Conservation (phyloP, 371 early-diverging fungal species). For the Syncephalastrum racemosum region DNA sequence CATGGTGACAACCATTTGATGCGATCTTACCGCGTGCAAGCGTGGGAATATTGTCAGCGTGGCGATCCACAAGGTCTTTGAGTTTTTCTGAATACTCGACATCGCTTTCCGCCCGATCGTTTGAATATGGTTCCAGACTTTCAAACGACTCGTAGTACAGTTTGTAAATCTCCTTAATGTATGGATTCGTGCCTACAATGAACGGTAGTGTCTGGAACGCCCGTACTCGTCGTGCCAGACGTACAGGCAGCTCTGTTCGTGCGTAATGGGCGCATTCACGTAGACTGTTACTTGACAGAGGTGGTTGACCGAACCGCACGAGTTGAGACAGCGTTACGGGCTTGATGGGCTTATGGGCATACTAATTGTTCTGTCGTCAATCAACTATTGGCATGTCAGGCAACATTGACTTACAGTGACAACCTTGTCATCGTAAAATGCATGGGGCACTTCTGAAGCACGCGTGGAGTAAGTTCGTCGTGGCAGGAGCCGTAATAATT, state of each 20-base stretch:
- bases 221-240: constrained; percentile 79
- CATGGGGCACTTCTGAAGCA: constrained; percentile 33
- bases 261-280: constrained; percentile 67
- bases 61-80: constrained; percentile 70
- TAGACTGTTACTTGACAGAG: constrained; percentile 37
- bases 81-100: constrained; percentile 63
- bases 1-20: constrained; percentile 1
- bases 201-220: constrained; percentile 86
- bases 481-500: too few relatives aligned
- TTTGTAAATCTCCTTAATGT: constrained; percentile 75
- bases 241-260: constrained; percentile 77
- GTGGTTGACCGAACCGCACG: constrained; percentile 67
- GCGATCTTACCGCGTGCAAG: constrained; percentile 68
- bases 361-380: constrained; percentile 19
- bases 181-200: constrained; percentile 91
- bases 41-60: constrained; percentile 83
- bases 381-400: neutral
- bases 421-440: constrained; percentile 50
- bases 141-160: constrained; percentile 85
- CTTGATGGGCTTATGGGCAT: constrained; percentile 61
- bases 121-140: constrained; percentile 56
- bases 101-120: constrained; percentile 42
- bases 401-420: constrained; percentile 25
- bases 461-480: constrained; percentile 13
- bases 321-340: constrained; percentile 84